Evolutionary conservation across 1,284 basidiomycete genomes (phyloP), one percentile per base, ranked within the genome.

Genomic region (Ganoderma sinense): DNA sequence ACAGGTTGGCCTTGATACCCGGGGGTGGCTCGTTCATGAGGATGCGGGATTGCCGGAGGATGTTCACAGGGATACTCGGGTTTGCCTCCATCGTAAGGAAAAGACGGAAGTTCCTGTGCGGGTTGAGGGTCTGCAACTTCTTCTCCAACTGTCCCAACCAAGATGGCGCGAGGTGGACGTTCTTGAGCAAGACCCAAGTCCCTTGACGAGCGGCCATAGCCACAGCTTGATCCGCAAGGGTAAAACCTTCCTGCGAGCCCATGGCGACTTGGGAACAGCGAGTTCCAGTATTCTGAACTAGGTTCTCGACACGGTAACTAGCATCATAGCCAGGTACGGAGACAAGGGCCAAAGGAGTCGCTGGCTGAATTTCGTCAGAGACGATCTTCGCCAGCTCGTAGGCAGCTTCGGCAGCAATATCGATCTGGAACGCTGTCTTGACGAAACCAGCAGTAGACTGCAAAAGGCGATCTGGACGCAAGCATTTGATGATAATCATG

Each of bases 211-310:
- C 94, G 31, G 97, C 97, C 29, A 91, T 83, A 26, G 94, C 92
- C 73, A 99, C 98, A 2, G 96, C 96, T 80, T 97, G 96, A 77
- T 99, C 97, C 6, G 97, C 97, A 2, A 96, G 86, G 8, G 90
- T 89, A 81, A 96, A 97, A n/a, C 97, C 97, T 86, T 99, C 97
- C 74, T 96, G 94, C 1, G 97, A 98, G n/a, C 97, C 97, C 96
- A 99, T 98, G 14, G 97, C 97, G 20, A 98, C 94, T 1, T 95
- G 94, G 0, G 91, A 86, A 71, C 95, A 97, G 39, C 91, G 90
- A 51, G 88, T 85, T 31, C 91, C 90, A 14, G 90, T 90, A 60
- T 90, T 89, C 77, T 92, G 90, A 74, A 97, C 91, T 51, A 98
- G 87, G 75, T 93, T 94, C 76, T 98, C 97, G 40, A 98, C 94